Conservation (phyloP, 2,329 filamentous ascomycete genomes). For the Helotiales sp. region DNA sequence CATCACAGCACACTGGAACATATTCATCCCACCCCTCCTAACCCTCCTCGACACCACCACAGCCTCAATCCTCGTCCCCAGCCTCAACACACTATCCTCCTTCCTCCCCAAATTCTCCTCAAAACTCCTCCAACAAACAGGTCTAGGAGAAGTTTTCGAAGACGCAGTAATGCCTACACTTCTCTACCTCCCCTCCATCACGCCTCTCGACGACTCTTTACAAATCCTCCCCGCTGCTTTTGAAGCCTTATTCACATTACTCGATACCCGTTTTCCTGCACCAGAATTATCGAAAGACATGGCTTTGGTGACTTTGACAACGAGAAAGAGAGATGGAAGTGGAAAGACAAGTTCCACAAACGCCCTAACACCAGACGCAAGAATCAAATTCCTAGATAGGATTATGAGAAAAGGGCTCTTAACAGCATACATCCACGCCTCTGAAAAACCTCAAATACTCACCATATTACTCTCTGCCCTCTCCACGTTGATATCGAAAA, state of each 20-base stretch:
- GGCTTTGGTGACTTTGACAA: background rate
- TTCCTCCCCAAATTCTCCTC: constrained; percentile 55
- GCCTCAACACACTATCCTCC: constrained; percentile 51
- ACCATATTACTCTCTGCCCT: constrained; percentile 55
- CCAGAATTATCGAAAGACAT: background rate
- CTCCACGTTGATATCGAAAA: constrained; percentile 47
- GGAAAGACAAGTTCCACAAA: background rate
- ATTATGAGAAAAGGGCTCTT: constrained; percentile 58
- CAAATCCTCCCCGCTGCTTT: constrained; percentile 66
- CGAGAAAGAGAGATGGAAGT: background rate
- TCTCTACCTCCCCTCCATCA: constrained; percentile 75
- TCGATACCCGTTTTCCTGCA: constrained; percentile 26
- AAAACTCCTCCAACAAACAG: constrained; percentile 57
- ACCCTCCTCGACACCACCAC: constrained; percentile 66
- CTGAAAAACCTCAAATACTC: constrained; percentile 57
- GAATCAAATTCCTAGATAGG: constrained; percentile 49
- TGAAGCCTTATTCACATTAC: constrained; percentile 61
- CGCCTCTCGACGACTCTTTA: constrained; percentile 69
- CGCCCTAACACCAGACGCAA: background rate
- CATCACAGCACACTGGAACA: constrained; percentile 61
- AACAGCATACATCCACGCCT: constrained; percentile 55
- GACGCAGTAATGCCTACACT: constrained; percentile 70
- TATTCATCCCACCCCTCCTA: constrained; percentile 69
- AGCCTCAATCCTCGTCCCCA: constrained; percentile 51
- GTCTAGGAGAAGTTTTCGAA: constrained; percentile 67